Conservation (phyloP, 139 green algal species). For the Chlamydomonas applanata region DNA sequence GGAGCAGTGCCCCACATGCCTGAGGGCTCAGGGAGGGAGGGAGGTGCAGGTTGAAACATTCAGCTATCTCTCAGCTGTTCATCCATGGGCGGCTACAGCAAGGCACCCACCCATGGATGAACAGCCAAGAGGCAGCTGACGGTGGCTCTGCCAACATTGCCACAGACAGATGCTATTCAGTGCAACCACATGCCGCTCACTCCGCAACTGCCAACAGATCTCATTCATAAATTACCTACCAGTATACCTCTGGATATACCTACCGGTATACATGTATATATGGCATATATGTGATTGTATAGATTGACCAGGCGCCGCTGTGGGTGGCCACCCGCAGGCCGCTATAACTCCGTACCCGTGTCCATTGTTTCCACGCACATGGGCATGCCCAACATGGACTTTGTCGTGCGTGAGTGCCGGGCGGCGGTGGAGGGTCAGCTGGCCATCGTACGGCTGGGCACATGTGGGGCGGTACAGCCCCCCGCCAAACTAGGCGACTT, state of each 20-base stretch:
- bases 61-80: background rate
- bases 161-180: no score
- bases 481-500: constrained; percentile 62
- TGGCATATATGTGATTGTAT: no score
- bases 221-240: no score
- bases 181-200: no score
- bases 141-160: no score
- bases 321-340: constrained; percentile 41
- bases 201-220: no score
- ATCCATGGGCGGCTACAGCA: background rate
- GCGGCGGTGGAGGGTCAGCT: constrained; percentile 64
- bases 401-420: constrained; percentile 48
- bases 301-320: background rate
- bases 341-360: constrained; percentile 55
- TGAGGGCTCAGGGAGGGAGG: background rate
- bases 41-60: background rate
- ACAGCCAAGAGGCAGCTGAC: background rate
- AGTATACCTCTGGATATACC: no score
- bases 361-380: constrained; percentile 74
- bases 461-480: constrained; percentile 66
- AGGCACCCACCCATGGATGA: background rate
- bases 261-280: no score
- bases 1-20: background rate
- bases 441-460: constrained; percentile 73
- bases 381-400: constrained; percentile 70